These are phyloP conservation scores for Schrenkiella parvula DNA, from an alignment of 345 rosid genomes.

Conservation along the genomic window DNA sequence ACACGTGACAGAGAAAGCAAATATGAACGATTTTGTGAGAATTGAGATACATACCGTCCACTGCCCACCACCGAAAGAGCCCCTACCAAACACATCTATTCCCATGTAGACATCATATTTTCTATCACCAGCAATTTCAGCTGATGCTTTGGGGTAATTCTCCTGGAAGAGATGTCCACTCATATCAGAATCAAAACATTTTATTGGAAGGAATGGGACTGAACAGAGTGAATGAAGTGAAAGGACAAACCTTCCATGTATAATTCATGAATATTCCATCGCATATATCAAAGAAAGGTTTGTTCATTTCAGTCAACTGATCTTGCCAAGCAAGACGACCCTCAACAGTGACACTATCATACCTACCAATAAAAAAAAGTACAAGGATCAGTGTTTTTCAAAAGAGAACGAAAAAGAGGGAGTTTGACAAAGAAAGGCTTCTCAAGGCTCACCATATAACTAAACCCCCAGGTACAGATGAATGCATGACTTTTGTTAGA, in stretches of 20 bases:
- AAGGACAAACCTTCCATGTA: conserved; percentile 53
- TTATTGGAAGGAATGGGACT: neutral
- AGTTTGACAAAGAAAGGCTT: neutral
- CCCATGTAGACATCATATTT: conserved; percentile 81
- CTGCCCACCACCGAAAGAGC: conserved; percentile 69
- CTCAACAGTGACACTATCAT: conserved; percentile 60
- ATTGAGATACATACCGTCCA: conserved; percentile 51
- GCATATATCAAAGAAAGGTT: conserved; percentile 75
- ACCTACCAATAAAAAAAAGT: conserved; percentile 39
- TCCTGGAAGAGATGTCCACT: conserved; percentile 38
- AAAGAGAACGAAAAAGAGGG: neutral
- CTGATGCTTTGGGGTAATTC: conserved; percentile 53
- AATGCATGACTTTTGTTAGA: conserved; percentile 63
- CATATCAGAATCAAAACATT: neutral
- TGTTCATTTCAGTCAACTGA: conserved; percentile 57
- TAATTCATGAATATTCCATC: conserved; percentile 78
- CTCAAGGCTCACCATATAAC: conserved; percentile 61
- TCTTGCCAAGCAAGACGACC: conserved; percentile 63
- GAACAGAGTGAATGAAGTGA: neutral
- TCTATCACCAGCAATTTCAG: conserved; percentile 64
- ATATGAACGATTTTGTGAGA: neutral
- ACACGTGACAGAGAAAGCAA: neutral
- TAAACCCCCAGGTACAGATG: conserved; percentile 59
- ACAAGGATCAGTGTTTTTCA: neutral
- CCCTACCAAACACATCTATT: conserved; percentile 73